phyloP scores from a whole-genome alignment of 176 grass and related monocot species.

The Oryza australiensis region DNA sequence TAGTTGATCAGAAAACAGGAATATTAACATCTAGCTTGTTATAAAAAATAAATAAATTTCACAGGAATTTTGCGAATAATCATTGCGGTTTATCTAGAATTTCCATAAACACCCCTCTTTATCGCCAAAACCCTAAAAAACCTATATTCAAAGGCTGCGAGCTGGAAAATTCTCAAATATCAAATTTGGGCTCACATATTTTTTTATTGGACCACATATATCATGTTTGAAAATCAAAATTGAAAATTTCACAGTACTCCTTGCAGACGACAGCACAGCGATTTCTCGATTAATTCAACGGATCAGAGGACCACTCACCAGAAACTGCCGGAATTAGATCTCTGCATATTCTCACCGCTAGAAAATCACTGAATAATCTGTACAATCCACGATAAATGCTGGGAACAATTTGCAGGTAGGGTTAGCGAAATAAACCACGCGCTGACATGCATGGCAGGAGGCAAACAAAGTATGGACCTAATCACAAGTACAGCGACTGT shows the following conservation, averaged over 20 bases:
- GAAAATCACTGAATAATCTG: background rate
- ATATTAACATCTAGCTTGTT: no score
- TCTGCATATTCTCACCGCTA: background rate
- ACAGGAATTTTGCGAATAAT: no score
- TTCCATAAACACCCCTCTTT: background rate
- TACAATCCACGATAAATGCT: background rate
- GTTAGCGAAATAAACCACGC: background rate
- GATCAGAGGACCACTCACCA: background rate
- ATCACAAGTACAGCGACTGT: background rate
- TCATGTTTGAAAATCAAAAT: background rate
- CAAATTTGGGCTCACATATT: background rate
- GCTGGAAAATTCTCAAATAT: background rate
- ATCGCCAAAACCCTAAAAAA: background rate
- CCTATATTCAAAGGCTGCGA: background rate
- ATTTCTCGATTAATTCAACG: background rate
- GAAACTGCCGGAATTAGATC: background rate
- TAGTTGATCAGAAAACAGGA: no score
- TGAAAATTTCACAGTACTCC: background rate
- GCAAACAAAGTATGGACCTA: background rate
- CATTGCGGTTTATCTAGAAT: no score
- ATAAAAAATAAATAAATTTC: no score
- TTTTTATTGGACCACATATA: background rate
- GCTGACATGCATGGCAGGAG: conserved; percentile 7
- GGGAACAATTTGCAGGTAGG: background rate
- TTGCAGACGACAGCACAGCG: background rate